phyloP scores from a whole-genome alignment of 768 basidiomycete genomes.

The Boletus subcaerulescens region DNA sequence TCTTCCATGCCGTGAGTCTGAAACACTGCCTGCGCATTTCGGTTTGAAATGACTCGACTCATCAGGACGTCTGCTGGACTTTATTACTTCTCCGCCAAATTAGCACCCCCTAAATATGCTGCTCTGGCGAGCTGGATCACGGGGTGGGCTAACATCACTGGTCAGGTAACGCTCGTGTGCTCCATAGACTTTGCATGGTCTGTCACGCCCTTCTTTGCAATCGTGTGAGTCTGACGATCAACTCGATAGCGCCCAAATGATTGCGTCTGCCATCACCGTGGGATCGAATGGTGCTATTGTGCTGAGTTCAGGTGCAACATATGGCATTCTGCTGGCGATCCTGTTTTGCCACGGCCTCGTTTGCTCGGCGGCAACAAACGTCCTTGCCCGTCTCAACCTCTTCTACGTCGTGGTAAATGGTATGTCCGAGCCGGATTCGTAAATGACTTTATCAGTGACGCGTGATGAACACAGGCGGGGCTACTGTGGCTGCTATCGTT shows the following conservation, averaged over 20 bases:
- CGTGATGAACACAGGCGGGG: slow-evolving; percentile 45
- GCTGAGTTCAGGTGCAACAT: slow-evolving; percentile 60
- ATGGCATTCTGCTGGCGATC: slow-evolving; percentile 63
- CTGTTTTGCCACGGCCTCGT: slow-evolving; percentile 65
- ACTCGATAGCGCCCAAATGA: slow-evolving; percentile 62
- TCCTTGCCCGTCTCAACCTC: slow-evolving; percentile 66
- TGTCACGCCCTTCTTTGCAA: slow-evolving; percentile 6
- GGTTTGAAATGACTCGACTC: not conserved
- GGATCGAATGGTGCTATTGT: slow-evolving; percentile 50
- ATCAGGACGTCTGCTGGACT: slow-evolving; percentile 71
- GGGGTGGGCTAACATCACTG: slow-evolving; percentile 74
- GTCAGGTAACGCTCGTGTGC: slow-evolving; percentile 66
- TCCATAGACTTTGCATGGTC: slow-evolving; percentile 72
- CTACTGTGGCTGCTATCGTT: slow-evolving; percentile 61
- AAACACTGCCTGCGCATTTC: not conserved
- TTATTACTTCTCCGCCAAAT: slow-evolving; percentile 75
- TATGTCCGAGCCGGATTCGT: slow-evolving; percentile 25
- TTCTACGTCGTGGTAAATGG: slow-evolving; percentile 68
- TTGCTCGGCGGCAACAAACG: slow-evolving; percentile 64
- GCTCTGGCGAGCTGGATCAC: slow-evolving; percentile 58
- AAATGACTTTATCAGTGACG: not conserved
- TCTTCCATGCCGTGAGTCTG: slow-evolving; percentile 71
- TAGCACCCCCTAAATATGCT: slow-evolving; percentile 60
- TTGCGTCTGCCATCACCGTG: slow-evolving; percentile 66
- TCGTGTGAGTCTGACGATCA: not conserved